Base-by-base conservation (phyloP, 2,329 filamentous ascomycete species). In the Dactylellina drechsleri region DNA sequence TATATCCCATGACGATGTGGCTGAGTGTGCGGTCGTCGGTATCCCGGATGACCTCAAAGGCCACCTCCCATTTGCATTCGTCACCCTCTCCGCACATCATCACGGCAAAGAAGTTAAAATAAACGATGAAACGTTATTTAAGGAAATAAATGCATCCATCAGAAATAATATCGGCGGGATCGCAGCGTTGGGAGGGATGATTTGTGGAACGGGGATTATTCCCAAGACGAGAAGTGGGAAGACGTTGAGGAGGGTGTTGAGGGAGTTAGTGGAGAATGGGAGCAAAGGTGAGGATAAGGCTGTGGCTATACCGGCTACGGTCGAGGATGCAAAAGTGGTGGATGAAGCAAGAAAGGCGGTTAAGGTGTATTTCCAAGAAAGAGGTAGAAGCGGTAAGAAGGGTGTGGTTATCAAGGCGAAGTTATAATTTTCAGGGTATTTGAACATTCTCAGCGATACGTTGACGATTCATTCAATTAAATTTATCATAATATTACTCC, bases 141-240 rank as follows among this genome's bases (percentile, higher is more conserved):
- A 81, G 52, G 91, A 93, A 81, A 87, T 95, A 47, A 92, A 95
- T 78, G 83, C 82, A 31, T 85, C 89, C 2, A 90, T 97, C 2
- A 89, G 93, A 26, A 85, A 86, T 40, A 91, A 96, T 79, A 95
- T 98, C 65, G 93, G 93, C 5, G 88, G 91, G 20, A 97, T 98
- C 77, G 93, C 94, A 0, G 88, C 88, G 1, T 85, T 98, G 0
- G 92, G 92, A 7, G 93, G 93, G 1, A 90, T 97, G 79, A 91
- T 97, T 61, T 75, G 71, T 36, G 91, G 92, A 77, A 92, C 92
- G 45, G 90, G 90, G 15, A 93, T 96, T 86, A 97, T 97, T 61
- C 93, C 94, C 4, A 93, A 93, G 84, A 97, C 94, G 15, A 84
- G 93, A 28, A 92, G 90, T n/a, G 94, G 94, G 28, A 98, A 97